These are phyloP conservation scores for Helenozyma baotianmanensis DNA, from an alignment of 805 yeast species.

Conservation along the genomic window DNA sequence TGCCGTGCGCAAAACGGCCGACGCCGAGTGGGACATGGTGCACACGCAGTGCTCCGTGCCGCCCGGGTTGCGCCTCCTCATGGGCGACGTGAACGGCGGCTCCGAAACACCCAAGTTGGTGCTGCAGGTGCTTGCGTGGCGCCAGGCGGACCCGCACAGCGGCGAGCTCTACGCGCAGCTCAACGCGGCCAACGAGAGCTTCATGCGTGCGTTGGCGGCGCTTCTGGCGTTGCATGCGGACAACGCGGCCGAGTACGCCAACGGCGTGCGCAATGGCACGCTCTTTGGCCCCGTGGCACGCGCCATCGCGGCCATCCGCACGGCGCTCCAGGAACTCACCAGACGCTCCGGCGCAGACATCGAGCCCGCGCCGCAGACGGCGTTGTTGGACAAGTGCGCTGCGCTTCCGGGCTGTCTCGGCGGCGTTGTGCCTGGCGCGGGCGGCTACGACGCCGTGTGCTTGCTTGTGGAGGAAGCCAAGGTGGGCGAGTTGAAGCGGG, in stretches of 20 bases:
- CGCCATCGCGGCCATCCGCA: conserved; percentile 50
- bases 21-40: conserved; percentile 59
- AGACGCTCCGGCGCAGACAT: conserved; percentile 71
- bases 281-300: conserved; percentile 29
- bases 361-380: conserved; percentile 78
- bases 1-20: conserved; percentile 33
- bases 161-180: conserved; percentile 49
- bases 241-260: conserved; percentile 33
- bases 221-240: conserved; percentile 30
- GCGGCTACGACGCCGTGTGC: conserved; percentile 92
- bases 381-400: conserved; percentile 49
- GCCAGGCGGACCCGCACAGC: conserved; percentile 46
- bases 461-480: conserved; percentile 51
- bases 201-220: conserved; percentile 46
- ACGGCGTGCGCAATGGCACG: conserved; percentile 1
- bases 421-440: conserved; percentile 99
- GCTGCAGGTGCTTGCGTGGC: conserved; percentile 70
- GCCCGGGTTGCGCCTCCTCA: conserved; percentile 58
- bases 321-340: conserved; percentile 57
- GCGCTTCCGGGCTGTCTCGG: conserved; percentile 74
- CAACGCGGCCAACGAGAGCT: conserved; percentile 51
- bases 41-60: conserved; percentile 61
- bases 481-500: conserved; percentile 23
- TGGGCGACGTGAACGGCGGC: conserved; percentile 94
- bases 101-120: conserved; percentile 94